Conservation (phyloP, 306 rosid genomes). For the Amphicarpaea edgeworthii region DNA sequence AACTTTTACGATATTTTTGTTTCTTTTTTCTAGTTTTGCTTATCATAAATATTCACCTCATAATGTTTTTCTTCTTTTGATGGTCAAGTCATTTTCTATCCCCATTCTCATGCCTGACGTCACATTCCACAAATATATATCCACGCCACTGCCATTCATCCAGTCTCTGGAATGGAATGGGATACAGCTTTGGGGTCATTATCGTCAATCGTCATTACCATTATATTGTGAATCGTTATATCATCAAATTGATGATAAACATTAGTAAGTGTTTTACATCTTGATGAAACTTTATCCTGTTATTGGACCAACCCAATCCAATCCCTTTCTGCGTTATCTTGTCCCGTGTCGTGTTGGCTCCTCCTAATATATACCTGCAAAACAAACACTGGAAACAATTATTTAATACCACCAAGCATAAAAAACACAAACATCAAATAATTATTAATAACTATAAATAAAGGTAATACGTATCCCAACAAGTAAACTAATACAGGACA, state of each 20-base stretch:
- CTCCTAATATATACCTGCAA: slow-evolving; percentile 46
- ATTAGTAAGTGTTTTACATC: not conserved
- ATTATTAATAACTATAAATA: not conserved
- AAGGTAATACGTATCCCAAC: not conserved
- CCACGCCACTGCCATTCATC: not conserved
- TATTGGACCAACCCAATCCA: slow-evolving; percentile 39
- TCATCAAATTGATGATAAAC: not conserved
- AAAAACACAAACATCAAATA: not conserved
- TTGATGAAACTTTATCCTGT: slow-evolving; percentile 29
- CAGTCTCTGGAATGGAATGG: not conserved
- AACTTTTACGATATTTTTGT: too few relatives aligned
- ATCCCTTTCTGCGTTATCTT: not conserved
- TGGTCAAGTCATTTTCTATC: not conserved
- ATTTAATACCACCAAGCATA: not conserved
- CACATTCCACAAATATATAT: slow-evolving; percentile 9
- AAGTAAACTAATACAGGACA: not conserved
- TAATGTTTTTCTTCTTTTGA: not conserved
- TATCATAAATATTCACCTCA: not conserved
- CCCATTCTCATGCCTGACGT: not conserved
- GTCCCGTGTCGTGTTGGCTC: not conserved
- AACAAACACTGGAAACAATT: slow-evolving; percentile 31
- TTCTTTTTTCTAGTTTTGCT: too few relatives aligned
- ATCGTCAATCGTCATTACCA: not conserved
- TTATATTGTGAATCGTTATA: slow-evolving; percentile 26
- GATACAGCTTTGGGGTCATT: not conserved